Evolutionary conservation across 441 rosid species (phyloP).

Genomic region (Erodium trifolium): DNA sequence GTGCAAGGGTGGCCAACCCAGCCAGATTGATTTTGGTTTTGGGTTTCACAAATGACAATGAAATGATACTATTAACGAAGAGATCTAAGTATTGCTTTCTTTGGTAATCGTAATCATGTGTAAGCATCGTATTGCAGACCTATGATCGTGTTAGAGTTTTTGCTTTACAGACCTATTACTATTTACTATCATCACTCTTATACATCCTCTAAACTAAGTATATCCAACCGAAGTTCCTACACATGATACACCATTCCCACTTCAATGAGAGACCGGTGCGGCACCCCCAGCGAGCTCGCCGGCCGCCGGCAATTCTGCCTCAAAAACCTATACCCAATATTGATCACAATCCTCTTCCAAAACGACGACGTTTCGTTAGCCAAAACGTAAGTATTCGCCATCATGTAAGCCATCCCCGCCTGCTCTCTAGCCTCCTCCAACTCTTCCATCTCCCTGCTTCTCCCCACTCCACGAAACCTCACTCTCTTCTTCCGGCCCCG

Average conservation of each 20-base stretch:
- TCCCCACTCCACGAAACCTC: slow-evolving; percentile 48
- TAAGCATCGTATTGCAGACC: no score
- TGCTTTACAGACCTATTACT: no score
- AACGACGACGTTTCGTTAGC: slow-evolving; percentile 85
- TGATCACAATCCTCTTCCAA: slow-evolving; percentile 66
- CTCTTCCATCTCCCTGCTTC: slow-evolving; percentile 57
- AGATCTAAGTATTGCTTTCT: no score
- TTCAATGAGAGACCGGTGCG: slow-evolving; percentile 80
- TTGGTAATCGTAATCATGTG: no score
- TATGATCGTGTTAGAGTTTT: no score
- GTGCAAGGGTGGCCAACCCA: no score
- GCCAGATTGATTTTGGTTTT: no score
- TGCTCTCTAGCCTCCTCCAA: slow-evolving; percentile 48
- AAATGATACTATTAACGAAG: no score
- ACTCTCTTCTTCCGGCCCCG: slow-evolving; percentile 50
- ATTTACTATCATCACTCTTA: no score
- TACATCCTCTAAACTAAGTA: no score
- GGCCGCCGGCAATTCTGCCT: slow-evolving; percentile 84
- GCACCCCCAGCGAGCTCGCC: slow-evolving; percentile 90
- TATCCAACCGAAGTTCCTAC: slow-evolving; percentile 13
- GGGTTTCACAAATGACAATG: no score
- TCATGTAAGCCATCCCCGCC: slow-evolving; percentile 79
- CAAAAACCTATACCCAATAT: slow-evolving; percentile 81
- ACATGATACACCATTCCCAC: slow-evolving; percentile 95
- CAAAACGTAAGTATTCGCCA: slow-evolving; percentile 78